Evolutionary conservation across 495 filamentous ascomycete genomes (phyloP).

Genomic region (Penicillium pulvis): DNA sequence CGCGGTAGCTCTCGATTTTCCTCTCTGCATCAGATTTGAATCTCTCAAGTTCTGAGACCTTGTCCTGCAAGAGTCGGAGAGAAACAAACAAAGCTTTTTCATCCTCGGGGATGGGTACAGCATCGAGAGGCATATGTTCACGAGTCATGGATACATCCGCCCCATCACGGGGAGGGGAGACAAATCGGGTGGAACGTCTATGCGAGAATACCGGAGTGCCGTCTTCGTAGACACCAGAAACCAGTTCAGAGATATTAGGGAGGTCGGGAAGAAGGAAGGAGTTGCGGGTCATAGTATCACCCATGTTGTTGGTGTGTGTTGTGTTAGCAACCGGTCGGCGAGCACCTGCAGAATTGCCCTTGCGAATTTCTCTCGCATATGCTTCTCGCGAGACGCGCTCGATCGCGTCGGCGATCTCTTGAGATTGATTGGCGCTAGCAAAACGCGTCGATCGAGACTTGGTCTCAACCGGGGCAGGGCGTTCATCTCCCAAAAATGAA

Average conservation of each 20-base stretch:
- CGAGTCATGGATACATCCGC: constrained; percentile 42
- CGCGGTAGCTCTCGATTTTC: constrained; percentile 54
- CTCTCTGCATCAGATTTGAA: constrained; percentile 60
- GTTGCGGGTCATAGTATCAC: constrained; percentile 49
- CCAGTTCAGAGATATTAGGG: constrained; percentile 70
- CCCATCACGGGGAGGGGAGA: constrained; percentile 45
- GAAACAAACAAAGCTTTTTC: constrained; percentile 71
- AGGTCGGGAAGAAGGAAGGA: constrained; percentile 70
- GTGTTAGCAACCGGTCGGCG: constrained; percentile 21
- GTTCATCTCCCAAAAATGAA: constrained; percentile 52
- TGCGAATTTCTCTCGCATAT: constrained; percentile 39
- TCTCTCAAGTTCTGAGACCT: constrained; percentile 62
- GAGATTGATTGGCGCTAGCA: constrained; percentile 44
- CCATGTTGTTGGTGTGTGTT: constrained; percentile 28
- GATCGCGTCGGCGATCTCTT: constrained; percentile 49
- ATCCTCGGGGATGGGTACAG: constrained; percentile 67
- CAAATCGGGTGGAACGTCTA: constrained; percentile 58
- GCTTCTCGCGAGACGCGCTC: constrained; percentile 47
- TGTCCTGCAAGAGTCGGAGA: constrained; percentile 66
- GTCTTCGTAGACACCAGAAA: constrained; percentile 68
- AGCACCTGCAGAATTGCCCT: constrained; percentile 21
- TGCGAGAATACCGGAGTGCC: constrained; percentile 63
- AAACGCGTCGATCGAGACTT: constrained; percentile 60
- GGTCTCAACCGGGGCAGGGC: constrained; percentile 49
- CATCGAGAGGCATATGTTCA: constrained; percentile 56